Evolutionary conservation across 441 rosid genomes (phyloP), one percentile per base, ranked within the genome.

Genomic region (Dalechampia spathulata): DNA sequence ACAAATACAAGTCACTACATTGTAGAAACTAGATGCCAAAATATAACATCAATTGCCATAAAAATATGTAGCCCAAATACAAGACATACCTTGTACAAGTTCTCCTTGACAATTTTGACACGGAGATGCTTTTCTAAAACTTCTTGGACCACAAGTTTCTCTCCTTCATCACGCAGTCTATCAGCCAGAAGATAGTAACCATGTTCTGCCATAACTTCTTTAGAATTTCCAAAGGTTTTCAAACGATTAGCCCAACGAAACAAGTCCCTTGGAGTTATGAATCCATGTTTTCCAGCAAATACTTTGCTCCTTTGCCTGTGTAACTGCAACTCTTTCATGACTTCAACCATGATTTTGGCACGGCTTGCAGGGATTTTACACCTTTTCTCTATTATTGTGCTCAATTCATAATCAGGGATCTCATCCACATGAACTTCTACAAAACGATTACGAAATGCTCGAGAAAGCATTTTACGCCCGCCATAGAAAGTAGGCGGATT

Each of bases 251-350:
- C 98, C 99, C 98, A 94, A 56, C 99, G 94, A 74, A 94, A 87
- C 74, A 94, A 77, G 69, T 94, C 99, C 62, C 99, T 77, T 32
- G 99, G 96, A 61, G 99, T 94, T 63, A 94, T 86, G 71, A 77
- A 94, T 57, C 99, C 99, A 71, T 94, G 98, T 77, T 94, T 94
- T 68, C 99, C 99, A 68, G 99, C 98, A 80, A 94, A 94, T 19
- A 87, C 92, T 74, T 90, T 90, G 78, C 96, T 94, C 61, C 75
- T 85, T 75, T 87, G 99, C 69, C 99, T 76, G 51, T 78, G 91
- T 60, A 92, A 68, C 73, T 90, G 98, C 81, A 94, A 70, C 72
- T 87, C 98, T 74, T 81, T 87, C 99, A 94, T 90, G 52, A 94
- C 85, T 41, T 87, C 85, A 57, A 90, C 98, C 94, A 94, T 90